phyloP scores from a whole-genome alignment of 139 green algal species.

The Zygnema cylindricum region DNA sequence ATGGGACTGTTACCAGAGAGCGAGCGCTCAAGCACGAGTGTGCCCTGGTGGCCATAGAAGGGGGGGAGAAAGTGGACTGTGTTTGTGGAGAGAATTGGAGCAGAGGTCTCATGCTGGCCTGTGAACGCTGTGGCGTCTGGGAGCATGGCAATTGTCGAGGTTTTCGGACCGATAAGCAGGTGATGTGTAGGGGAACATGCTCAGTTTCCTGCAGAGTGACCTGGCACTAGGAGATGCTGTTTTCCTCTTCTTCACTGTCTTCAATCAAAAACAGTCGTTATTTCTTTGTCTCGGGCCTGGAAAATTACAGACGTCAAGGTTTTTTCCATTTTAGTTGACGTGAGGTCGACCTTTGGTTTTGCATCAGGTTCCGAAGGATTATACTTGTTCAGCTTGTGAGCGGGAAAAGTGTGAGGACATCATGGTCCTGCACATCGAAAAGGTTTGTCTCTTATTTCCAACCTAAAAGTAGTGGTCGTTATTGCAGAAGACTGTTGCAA shows the following conservation, averaged over 20 bases:
- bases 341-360: no score
- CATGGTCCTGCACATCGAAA: conserved; percentile 14
- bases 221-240: no score
- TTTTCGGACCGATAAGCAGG: conserved; percentile 24
- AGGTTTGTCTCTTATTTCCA: conserved; percentile 16
- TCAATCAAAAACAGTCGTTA: no score
- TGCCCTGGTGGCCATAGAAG: conserved; percentile 16
- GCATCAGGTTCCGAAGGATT: conserved; percentile 27
- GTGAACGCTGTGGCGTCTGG: conserved; percentile 21
- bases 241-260: no score
- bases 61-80: conserved; percentile 35
- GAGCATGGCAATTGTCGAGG: conserved; percentile 25
- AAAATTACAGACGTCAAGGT: no score
- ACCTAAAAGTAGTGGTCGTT: no score
- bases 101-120: conserved; percentile 30
- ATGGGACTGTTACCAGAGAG: neutral
- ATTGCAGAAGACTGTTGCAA: no score
- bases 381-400: conserved; percentile 35
- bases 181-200: no score
- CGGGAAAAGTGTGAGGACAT: conserved; percentile 17
- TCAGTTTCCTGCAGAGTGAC: no score
- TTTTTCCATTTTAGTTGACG: no score
- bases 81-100: conserved; percentile 16
- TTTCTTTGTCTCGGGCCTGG: no score
- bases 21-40: conserved; percentile 17